These are phyloP conservation scores for Trichoderma semiorbis DNA, from an alignment of 2,329 filamentous ascomycete species.

Conservation along the genomic window DNA sequence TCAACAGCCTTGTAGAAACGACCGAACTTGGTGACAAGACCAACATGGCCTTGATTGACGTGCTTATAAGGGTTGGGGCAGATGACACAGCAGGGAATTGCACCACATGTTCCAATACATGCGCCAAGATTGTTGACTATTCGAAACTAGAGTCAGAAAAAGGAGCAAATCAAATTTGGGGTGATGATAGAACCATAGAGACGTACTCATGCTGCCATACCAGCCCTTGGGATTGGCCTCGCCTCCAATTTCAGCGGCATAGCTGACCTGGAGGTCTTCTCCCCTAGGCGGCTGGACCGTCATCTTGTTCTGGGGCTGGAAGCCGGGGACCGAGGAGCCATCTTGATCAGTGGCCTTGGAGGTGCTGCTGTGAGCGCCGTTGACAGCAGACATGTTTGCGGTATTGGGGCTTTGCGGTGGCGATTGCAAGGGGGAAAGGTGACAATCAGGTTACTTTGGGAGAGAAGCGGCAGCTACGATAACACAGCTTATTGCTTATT, in stretches of 20 bases:
- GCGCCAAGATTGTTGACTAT: constrained; percentile 70
- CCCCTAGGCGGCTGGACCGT: constrained; percentile 73
- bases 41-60: constrained; percentile 89
- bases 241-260: constrained; percentile 62
- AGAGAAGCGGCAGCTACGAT: background rate
- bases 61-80: constrained; percentile 96
- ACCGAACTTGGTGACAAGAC: constrained; percentile 93
- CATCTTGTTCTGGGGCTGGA: constrained; percentile 55
- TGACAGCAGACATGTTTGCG: constrained; percentile 22
- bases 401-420: background rate
- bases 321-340: constrained; percentile 35
- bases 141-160: background rate
- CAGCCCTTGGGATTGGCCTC: constrained; percentile 74
- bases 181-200: constrained; percentile 30
- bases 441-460: background rate
- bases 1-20: constrained; percentile 93
- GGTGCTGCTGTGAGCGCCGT: constrained; percentile 28
- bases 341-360: constrained; percentile 28
- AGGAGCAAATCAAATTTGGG: background rate
- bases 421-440: background rate
- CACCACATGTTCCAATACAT: constrained; percentile 73
- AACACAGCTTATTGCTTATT: background rate
- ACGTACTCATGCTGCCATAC: constrained; percentile 83
- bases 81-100: constrained; percentile 84
- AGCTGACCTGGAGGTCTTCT: constrained; percentile 81